Evolutionary conservation across 31 red algal species (phyloP).

Genomic region (Bonnemaisonia californica): DNA sequence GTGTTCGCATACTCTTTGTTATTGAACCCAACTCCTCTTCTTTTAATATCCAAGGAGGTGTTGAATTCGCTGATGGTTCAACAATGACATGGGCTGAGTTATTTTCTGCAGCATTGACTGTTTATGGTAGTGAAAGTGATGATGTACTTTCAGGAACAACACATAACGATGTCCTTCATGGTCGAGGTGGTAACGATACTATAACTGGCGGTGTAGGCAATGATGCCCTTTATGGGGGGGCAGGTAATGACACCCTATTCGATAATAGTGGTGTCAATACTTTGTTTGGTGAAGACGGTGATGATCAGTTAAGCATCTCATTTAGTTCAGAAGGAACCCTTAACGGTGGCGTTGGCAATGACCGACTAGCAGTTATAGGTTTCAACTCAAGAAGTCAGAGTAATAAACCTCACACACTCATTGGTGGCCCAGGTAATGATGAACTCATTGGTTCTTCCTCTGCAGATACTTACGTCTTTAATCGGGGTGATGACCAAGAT

Average conservation of each 20-base stretch:
- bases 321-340: background rate
- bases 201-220: constrained; percentile 11
- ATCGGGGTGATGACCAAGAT: background rate
- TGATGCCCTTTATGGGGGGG: background rate
- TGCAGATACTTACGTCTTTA: background rate
- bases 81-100: too few species aligned
- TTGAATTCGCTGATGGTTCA: too few species aligned
- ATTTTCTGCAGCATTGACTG: too few species aligned
- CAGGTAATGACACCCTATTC: background rate
- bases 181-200: background rate
- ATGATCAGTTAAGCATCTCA: background rate
- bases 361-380: background rate
- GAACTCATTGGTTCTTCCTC: background rate
- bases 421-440: constrained; percentile 11
- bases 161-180: constrained; percentile 9
- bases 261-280: background rate
- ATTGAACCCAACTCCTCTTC: too few species aligned
- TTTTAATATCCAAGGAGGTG: too few species aligned
- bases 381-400: background rate
- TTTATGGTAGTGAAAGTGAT: too few species aligned
- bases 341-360: constrained; percentile 20
- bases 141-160: too few species aligned
- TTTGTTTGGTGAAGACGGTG: background rate
- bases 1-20: too few species aligned
- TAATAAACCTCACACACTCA: too few species aligned